Conservation (phyloP, 1,284 basidiomycete species). For the Irpex sp. region DNA sequence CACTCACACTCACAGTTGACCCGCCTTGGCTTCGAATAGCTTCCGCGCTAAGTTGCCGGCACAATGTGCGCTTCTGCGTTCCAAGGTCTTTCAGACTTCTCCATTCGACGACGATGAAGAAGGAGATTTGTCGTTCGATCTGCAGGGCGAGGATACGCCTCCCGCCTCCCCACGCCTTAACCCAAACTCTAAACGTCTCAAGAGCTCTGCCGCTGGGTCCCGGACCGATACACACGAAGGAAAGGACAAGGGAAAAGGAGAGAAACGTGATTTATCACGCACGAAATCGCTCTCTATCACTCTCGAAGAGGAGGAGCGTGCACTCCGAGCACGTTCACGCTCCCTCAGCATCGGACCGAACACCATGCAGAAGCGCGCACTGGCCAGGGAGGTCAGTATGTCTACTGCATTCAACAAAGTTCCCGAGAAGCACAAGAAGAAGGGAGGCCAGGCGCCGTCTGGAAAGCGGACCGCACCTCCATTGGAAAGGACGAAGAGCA, state of each 20-base stretch:
- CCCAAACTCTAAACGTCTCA: neutral
- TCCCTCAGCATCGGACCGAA: slow-evolving; percentile 31
- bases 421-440: slow-evolving; percentile 16
- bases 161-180: neutral
- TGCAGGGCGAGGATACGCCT: neutral
- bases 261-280: slow-evolving; percentile 31
- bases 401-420: slow-evolving; percentile 53
- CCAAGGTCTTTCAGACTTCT: slow-evolving; percentile 63
- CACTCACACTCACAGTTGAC: neutral
- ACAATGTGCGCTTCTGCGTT: slow-evolving; percentile 53
- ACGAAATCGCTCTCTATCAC: slow-evolving; percentile 67
- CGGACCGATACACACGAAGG: slow-evolving; percentile 17
- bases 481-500: slow-evolving; percentile 7
- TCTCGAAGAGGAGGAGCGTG: slow-evolving; percentile 43
- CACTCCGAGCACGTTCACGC: slow-evolving; percentile 39
- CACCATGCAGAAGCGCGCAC: slow-evolving; percentile 38
- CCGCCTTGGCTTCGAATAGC: slow-evolving; percentile 30
- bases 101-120: slow-evolving; percentile 32
- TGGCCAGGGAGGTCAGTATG: slow-evolving; percentile 72
- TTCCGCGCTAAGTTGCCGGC: slow-evolving; percentile 55
- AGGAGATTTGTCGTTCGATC: neutral
- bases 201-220: neutral
- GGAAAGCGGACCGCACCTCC: slow-evolving; percentile 10
- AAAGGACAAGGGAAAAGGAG: slow-evolving; percentile 2
- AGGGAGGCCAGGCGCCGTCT: slow-evolving; percentile 24